Evolutionary conservation across 345 rosid species (phyloP).

Genomic region (Sonneratia alba): DNA sequence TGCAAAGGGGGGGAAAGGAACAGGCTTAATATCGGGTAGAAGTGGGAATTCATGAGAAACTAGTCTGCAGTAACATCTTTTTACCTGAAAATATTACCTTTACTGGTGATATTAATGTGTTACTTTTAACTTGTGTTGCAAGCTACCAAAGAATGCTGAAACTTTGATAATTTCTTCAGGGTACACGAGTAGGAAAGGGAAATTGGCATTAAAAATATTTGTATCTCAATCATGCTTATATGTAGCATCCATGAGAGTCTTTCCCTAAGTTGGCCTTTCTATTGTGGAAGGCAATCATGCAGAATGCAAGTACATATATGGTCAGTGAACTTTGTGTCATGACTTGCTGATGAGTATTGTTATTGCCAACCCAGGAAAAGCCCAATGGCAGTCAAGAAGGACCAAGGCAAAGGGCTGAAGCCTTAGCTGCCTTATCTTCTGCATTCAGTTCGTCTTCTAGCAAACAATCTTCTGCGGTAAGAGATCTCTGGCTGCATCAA

Average conservation of each 20-base stretch:
- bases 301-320: too few species aligned
- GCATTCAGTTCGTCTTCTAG: conserved; percentile 69
- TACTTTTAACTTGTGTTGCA: not conserved
- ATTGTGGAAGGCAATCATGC: too few species aligned
- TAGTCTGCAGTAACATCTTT: not conserved
- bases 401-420: conserved; percentile 93
- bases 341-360: not conserved
- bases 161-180: not conserved
- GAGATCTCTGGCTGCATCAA: not conserved
- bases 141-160: not conserved
- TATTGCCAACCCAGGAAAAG: conserved; percentile 39
- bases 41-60: not conserved
- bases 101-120: not conserved
- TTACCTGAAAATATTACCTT: not conserved
- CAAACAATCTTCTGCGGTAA: conserved; percentile 42
- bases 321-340: too few species aligned
- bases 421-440: conserved; percentile 83
- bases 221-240: not conserved
- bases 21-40: not conserved
- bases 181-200: not conserved
- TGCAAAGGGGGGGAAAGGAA: not conserved
- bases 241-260: too few species aligned
- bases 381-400: conserved; percentile 76
- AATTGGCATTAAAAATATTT: not conserved
- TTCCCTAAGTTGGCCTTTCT: too few species aligned